phyloP scores from a whole-genome alignment of 148 eudicot genomes.

The Silene conica region DNA sequence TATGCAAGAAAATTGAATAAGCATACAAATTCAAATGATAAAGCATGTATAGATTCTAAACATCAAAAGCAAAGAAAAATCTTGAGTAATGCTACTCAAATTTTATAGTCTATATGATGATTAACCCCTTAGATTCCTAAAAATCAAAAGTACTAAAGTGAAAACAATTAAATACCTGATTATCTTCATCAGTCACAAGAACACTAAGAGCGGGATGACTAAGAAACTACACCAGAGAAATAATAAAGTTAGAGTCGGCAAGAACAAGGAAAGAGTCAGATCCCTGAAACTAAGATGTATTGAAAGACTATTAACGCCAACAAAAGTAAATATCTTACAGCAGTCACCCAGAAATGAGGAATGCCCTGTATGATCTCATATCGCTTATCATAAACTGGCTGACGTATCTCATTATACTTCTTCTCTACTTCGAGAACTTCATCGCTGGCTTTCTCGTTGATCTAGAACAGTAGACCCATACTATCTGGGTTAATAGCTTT shows the following conservation, averaged over 20 bases:
- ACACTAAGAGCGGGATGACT: slow-evolving; percentile 91
- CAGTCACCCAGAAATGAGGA: slow-evolving; percentile 95
- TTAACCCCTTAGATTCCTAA: too few relatives aligned
- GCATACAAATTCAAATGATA: neutral
- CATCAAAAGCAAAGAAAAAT: neutral
- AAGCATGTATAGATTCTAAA: neutral
- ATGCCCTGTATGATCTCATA: slow-evolving; percentile 64
- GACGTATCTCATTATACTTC: slow-evolving; percentile 74
- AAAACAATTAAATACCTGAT: slow-evolving; percentile 49
- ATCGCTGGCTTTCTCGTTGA: slow-evolving; percentile 90
- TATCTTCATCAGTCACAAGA: slow-evolving; percentile 78
- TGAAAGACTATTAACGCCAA: neutral
- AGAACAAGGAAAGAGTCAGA: neutral
- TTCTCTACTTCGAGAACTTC: slow-evolving; percentile 87
- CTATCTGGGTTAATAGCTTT: neutral
- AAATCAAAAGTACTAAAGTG: neutral
- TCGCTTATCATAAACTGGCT: slow-evolving; percentile 85
- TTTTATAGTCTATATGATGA: neutral
- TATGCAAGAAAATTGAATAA: slow-evolving; percentile 21
- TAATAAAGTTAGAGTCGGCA: neutral
- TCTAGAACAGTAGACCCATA: slow-evolving; percentile 34
- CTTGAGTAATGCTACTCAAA: neutral
- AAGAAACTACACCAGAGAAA: slow-evolving; percentile 56
- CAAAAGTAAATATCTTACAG: slow-evolving; percentile 42
- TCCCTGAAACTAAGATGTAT: neutral